Evolutionary conservation across 73 alveolate species (phyloP).

Genomic region (Tetrahymena elliotti): DNA sequence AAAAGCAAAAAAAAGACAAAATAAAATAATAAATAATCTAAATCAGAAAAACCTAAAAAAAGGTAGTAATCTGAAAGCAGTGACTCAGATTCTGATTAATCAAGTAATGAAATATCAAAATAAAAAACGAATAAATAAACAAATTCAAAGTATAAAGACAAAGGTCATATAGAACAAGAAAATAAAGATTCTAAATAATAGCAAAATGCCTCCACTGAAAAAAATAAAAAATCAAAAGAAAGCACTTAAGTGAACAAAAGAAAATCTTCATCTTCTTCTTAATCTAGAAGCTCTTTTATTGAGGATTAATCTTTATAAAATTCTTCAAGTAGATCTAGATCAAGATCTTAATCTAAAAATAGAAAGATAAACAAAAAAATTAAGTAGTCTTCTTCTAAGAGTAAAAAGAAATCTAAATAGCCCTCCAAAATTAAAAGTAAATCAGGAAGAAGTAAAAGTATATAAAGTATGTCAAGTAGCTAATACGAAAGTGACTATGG

Average conservation of each 20-base stretch:
- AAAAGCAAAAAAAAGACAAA: neutral
- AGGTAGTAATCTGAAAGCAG: neutral
- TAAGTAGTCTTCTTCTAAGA: neutral
- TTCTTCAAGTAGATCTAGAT: neutral
- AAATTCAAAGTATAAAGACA: neutral
- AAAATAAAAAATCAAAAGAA: neutral
- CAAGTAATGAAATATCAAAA: neutral
- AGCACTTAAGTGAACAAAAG: neutral
- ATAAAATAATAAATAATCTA: neutral
- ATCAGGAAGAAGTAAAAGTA: neutral
- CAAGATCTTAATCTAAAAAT: neutral
- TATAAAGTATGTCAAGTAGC: neutral
- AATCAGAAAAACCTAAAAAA: neutral
- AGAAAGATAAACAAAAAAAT: neutral
- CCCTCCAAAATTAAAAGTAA: neutral
- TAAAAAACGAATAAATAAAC: neutral
- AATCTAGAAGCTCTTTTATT: neutral
- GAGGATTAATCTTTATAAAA: neutral
- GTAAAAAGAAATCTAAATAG: neutral
- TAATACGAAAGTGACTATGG: neutral
- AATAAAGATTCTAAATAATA: neutral
- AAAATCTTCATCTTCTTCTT: neutral
- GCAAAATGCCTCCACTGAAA: neutral
- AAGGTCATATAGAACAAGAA: neutral
- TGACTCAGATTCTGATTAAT: neutral